Percentiles rank a stretch among this genome's conserved stretches.
Conservation (phyloP, 768 basidiomycete genomes). For the Termitomyces sp. region DNA sequence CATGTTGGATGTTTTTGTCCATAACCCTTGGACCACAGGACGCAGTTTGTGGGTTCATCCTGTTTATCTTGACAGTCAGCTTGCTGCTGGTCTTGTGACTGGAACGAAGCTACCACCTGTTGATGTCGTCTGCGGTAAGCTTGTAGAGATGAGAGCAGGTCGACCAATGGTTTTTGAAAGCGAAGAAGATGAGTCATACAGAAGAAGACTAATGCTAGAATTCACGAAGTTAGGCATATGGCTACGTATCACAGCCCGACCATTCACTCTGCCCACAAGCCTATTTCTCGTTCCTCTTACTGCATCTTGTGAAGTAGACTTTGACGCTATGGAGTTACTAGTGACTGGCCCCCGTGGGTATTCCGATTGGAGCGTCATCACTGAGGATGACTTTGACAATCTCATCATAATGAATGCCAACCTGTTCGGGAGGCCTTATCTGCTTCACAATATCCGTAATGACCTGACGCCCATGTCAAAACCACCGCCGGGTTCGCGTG, state of each 20-base stretch:
- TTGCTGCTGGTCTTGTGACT: slow-evolving; percentile 59
- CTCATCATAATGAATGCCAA: slow-evolving; percentile 50
- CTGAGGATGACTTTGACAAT: slow-evolving; percentile 41
- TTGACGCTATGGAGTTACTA: slow-evolving; percentile 43
- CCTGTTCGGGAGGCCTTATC: slow-evolving; percentile 47
- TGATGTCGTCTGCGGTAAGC: slow-evolving; percentile 31
- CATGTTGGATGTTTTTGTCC: slow-evolving; percentile 54
- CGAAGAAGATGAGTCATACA: slow-evolving; percentile 38
- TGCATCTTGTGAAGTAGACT: slow-evolving; percentile 48
- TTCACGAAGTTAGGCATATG: slow-evolving; percentile 60
- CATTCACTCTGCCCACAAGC: slow-evolving; percentile 43
- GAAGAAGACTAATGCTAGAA: slow-evolving; percentile 50
- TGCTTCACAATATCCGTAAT: slow-evolving; percentile 51
- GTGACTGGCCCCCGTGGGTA: slow-evolving; percentile 44
- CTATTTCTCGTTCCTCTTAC: slow-evolving; percentile 65
- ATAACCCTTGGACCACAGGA: slow-evolving; percentile 62
- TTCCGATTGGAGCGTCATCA: slow-evolving; percentile 49
- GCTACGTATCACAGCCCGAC: slow-evolving; percentile 57
- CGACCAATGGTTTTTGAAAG: slow-evolving; percentile 30
- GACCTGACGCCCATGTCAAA: slow-evolving; percentile 63
- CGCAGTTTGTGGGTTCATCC: slow-evolving; percentile 58
- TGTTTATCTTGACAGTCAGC: slow-evolving; percentile 42
- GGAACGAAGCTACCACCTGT: slow-evolving; percentile 49
- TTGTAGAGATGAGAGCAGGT: slow-evolving; percentile 29
- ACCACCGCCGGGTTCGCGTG: slow-evolving; percentile 46